phyloP scores from a whole-genome alignment of 768 basidiomycete genomes.

The Pisolithus orientalis region DNA sequence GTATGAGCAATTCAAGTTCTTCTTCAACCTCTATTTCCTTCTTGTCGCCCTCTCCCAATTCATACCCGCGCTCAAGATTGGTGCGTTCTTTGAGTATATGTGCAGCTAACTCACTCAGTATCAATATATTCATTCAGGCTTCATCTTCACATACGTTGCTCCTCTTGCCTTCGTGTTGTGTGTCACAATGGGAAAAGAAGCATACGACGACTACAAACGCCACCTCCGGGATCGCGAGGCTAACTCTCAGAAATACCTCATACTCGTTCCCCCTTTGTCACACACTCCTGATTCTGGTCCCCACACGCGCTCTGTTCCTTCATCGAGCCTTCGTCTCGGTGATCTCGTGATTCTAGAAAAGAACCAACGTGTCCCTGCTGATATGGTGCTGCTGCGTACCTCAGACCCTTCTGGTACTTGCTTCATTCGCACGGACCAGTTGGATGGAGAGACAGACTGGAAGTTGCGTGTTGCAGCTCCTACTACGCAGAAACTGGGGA shows the following conservation, averaged over 20 bases:
- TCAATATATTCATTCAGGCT: slow-evolving; percentile 47
- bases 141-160: slow-evolving; percentile 92
- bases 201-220: slow-evolving; percentile 96
- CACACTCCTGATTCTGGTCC: slow-evolving; percentile 32
- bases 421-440: slow-evolving; percentile 95
- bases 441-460: slow-evolving; percentile 99
- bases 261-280: slow-evolving; percentile 48
- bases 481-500: slow-evolving; percentile 66
- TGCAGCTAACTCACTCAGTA: neutral
- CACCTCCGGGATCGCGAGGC: slow-evolving; percentile 89
- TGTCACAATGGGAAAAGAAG: slow-evolving; percentile 98
- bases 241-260: slow-evolving; percentile 87
- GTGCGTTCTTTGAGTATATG: slow-evolving; percentile 36
- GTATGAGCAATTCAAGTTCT: slow-evolving; percentile 99
- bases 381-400: slow-evolving; percentile 84
- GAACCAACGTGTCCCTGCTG: slow-evolving; percentile 95
- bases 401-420: slow-evolving; percentile 89
- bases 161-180: slow-evolving; percentile 92
- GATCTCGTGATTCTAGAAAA: slow-evolving; percentile 91
- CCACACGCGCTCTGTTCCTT: slow-evolving; percentile 74
- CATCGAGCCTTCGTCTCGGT: slow-evolving; percentile 83
- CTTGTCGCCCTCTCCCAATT: slow-evolving; percentile 96
- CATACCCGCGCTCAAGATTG: slow-evolving; percentile 92
- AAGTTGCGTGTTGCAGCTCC: slow-evolving; percentile 89
- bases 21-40: slow-evolving; percentile 98